Evolutionary conservation across 129 eudicot species (phyloP).

Genomic region (Centella asiatica): DNA sequence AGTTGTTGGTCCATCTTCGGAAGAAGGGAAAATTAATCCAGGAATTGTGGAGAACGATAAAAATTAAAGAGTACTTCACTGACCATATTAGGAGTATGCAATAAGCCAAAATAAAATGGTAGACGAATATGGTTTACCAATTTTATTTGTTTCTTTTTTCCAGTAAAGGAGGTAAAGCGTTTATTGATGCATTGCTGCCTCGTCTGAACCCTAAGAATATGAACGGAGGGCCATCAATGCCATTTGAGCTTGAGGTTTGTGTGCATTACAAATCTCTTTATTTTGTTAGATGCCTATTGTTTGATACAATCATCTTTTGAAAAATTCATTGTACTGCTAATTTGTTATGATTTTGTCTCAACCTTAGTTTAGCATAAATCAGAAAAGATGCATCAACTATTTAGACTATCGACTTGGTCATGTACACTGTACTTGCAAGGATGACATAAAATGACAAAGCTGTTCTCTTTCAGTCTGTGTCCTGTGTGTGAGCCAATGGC

Average conservation of each 20-base stretch:
- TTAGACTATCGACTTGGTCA: too few relatives aligned
- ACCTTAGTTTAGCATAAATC: too few relatives aligned
- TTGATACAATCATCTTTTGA: too few relatives aligned
- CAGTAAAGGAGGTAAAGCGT: constrained; percentile 94
- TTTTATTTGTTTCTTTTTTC: constrained; percentile 19
- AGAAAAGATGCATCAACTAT: too few relatives aligned
- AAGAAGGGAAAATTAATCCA: not conserved
- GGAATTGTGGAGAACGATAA: not conserved
- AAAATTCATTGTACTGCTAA: too few relatives aligned
- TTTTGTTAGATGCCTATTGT: not conserved
- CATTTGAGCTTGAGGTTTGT: constrained; percentile 95
- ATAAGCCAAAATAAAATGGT: not conserved
- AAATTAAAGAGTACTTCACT: not conserved
- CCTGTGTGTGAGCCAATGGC: too few relatives aligned
- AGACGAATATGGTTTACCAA: constrained; percentile 8
- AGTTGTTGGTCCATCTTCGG: not conserved
- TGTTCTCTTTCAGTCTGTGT: not conserved
- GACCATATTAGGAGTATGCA: not conserved
- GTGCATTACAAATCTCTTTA: not conserved
- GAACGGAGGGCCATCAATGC: constrained; percentile 79
- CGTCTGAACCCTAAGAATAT: constrained; percentile 74
- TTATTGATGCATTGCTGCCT: constrained; percentile 79
- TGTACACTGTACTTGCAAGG: too few relatives aligned
- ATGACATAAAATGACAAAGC: not conserved
- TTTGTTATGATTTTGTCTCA: too few relatives aligned